phyloP scores from a whole-genome alignment of 371 early-diverging fungal species.

The Mucor circinelloides region DNA sequence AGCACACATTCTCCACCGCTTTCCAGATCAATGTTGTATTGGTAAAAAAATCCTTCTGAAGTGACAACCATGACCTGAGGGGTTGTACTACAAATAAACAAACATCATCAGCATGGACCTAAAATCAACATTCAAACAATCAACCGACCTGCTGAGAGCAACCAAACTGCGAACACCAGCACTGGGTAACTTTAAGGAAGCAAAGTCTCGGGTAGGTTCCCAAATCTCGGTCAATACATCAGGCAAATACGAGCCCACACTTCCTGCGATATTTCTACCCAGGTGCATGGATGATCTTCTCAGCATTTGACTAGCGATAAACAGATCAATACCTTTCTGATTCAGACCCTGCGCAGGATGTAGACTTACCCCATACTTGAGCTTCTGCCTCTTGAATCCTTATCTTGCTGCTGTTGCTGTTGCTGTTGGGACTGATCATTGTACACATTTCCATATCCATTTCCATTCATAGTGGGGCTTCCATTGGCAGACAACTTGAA shows the following conservation, averaged over 20 bases:
- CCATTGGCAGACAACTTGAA: constrained; percentile 66
- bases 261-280: constrained; percentile 69
- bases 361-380: constrained; percentile 34
- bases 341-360: neutral
- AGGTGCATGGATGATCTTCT: constrained; percentile 64
- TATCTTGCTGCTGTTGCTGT: constrained; percentile 2
- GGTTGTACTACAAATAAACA: constrained; percentile 48
- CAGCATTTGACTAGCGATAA: constrained; percentile 45
- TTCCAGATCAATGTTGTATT: constrained; percentile 88
- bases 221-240: constrained; percentile 88
- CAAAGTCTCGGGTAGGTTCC: constrained; percentile 95
- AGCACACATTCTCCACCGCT: constrained; percentile 91
- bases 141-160: constrained; percentile 70
- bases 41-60: constrained; percentile 89
- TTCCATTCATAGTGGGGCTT: constrained; percentile 4
- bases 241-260: constrained; percentile 85
- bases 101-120: neutral
- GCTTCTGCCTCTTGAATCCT: constrained; percentile 22
- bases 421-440: constrained; percentile 10
- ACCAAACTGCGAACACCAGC: constrained; percentile 83
- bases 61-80: constrained; percentile 92
- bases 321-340: neutral
- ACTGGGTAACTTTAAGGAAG: constrained; percentile 84
- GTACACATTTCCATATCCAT: constrained; percentile 21
- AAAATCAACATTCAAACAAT: neutral